phyloP scores from a whole-genome alignment of 108 stramenopile species.

The Aurantiochytrium sp. region DNA sequence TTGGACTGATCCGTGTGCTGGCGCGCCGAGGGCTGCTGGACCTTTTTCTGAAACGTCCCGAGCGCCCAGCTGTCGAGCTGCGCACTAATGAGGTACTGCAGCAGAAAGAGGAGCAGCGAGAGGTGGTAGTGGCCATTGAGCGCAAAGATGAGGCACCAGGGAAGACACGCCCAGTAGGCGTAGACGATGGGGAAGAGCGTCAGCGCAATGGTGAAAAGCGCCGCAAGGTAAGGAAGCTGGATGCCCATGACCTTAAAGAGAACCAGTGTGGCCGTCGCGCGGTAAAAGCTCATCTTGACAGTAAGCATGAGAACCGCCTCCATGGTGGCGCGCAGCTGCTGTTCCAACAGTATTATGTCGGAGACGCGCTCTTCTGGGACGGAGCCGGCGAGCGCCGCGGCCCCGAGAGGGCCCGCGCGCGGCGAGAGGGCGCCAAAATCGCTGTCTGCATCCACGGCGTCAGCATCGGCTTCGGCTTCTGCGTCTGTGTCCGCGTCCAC shows the following conservation, averaged over 20 bases:
- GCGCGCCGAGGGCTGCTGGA: neutral
- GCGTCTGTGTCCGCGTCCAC: no score
- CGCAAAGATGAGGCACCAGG: neutral
- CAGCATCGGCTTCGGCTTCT: no score
- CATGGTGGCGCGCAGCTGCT: constrained; percentile 12
- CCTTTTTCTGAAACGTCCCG: neutral
- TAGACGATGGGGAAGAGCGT: constrained; percentile 12
- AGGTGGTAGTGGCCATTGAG: neutral
- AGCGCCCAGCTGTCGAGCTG: neutral
- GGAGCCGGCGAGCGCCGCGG: neutral
- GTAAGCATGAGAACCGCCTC: neutral
- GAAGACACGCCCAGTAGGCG: constrained; percentile 21
- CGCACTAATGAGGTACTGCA: neutral
- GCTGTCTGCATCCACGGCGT: neutral
- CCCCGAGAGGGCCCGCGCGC: neutral
- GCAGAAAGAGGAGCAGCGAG: neutral
- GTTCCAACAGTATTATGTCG: neutral
- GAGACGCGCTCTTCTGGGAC: neutral
- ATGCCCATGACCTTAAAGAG: neutral
- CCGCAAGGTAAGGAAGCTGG: neutral
- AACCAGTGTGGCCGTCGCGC: neutral
- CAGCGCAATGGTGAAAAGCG: neutral
- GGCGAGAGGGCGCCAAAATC: neutral
- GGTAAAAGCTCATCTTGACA: neutral
- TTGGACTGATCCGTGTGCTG: neutral